phyloP scores from a whole-genome alignment of 2,329 filamentous ascomycete genomes.

The Penicillium sp. region DNA sequence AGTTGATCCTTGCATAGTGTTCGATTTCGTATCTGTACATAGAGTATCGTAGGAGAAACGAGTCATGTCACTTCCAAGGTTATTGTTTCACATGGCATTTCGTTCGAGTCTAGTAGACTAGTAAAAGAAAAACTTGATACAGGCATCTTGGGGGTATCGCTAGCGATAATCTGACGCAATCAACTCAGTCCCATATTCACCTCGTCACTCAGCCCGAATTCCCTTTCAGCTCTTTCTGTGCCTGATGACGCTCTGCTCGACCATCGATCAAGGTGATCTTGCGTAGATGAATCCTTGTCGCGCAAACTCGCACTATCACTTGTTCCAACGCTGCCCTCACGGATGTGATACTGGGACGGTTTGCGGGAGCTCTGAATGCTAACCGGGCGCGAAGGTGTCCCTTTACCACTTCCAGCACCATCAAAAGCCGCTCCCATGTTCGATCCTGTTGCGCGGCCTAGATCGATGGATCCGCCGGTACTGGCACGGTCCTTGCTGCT shows the following conservation, averaged over 20 bases:
- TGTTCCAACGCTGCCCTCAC: slow-evolving; percentile 25
- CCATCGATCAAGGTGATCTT: slow-evolving; percentile 50
- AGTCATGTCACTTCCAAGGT: not conserved
- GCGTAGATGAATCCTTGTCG: slow-evolving; percentile 37
- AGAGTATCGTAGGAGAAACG: not conserved
- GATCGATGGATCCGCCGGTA: slow-evolving; percentile 14
- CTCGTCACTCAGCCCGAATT: slow-evolving; percentile 79
- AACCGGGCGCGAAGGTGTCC: slow-evolving; percentile 27
- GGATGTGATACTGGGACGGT: slow-evolving; percentile 23
- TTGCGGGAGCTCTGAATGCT: slow-evolving; percentile 29
- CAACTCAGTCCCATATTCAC: slow-evolving; percentile 76
- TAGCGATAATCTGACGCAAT: slow-evolving; percentile 12
- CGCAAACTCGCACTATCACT: slow-evolving; percentile 35
- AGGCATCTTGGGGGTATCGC: not conserved
- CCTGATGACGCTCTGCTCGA: slow-evolving; percentile 52
- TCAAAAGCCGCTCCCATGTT: slow-evolving; percentile 5
- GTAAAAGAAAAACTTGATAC: not conserved
- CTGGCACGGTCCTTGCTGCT: slow-evolving; percentile 29
- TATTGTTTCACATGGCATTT: not conserved
- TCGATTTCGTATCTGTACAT: not conserved
- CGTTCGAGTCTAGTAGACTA: not conserved
- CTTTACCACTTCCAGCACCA: slow-evolving; percentile 1
- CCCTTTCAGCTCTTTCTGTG: slow-evolving; percentile 50
- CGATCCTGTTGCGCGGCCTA: slow-evolving; percentile 15
- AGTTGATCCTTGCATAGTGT: slow-evolving; percentile 30